A percentile compares a stretch with the other conserved stretches of the same genome.
These are phyloP conservation scores for Fusarium brevicatenulatum DNA, from an alignment of 2,329 filamentous ascomycete species.

Conservation along the genomic window DNA sequence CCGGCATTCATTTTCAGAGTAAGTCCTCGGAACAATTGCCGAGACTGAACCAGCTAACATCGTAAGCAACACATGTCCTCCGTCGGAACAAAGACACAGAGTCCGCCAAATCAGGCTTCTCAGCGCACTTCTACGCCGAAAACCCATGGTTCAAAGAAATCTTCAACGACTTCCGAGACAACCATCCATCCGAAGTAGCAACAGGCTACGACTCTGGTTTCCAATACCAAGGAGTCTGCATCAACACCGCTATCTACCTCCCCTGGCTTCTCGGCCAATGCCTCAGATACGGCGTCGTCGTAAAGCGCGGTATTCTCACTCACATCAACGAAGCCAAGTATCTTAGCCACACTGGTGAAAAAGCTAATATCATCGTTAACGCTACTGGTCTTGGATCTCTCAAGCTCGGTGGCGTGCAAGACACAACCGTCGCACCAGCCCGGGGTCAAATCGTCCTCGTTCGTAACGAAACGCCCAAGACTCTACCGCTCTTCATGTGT, in stretches of 20 bases:
- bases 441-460: constrained; percentile 88
- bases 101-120: constrained; percentile 49
- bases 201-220: constrained; percentile 76
- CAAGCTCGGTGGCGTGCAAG: constrained; percentile 83
- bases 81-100: constrained; percentile 70
- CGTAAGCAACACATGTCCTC: constrained; percentile 59
- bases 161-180: constrained; percentile 74
- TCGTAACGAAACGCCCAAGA: constrained; percentile 69
- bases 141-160: constrained; percentile 80
- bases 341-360: constrained; percentile 61
- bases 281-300: constrained; percentile 74
- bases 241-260: constrained; percentile 89
- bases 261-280: constrained; percentile 87
- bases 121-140: constrained; percentile 51
- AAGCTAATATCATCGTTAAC: constrained; percentile 79
- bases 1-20: constrained; percentile 84
- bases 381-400: constrained; percentile 82
- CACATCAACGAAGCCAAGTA: constrained; percentile 76
- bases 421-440: constrained; percentile 76
- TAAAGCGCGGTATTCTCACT: constrained; percentile 69
- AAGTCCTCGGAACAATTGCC: neutral
- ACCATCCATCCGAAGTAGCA: constrained; percentile 68
- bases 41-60: neutral
- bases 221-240: constrained; percentile 85
- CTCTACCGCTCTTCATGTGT: constrained; percentile 72